Evolutionary conservation across 2,329 filamentous ascomycete genomes (phyloP).

Genomic region (Eutypa lata): DNA sequence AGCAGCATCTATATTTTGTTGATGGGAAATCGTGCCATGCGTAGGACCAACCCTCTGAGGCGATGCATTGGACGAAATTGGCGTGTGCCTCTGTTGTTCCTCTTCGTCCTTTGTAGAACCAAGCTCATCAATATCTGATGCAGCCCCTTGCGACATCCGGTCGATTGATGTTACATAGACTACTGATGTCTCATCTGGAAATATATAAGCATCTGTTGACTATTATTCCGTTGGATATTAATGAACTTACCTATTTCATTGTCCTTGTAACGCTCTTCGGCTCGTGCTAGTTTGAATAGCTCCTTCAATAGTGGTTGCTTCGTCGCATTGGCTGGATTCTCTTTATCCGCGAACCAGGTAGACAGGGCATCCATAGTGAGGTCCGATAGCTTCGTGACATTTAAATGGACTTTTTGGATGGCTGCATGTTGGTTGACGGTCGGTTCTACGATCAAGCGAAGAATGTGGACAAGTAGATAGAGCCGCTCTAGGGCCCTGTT

Average conservation of each 20-base stretch:
- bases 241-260: conserved; percentile 52
- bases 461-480: conserved; percentile 55
- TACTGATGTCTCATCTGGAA: conserved; percentile 36
- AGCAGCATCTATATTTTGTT: conserved; percentile 34
- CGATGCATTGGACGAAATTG: conserved; percentile 32
- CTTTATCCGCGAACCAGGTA: conserved; percentile 55
- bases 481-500: conserved; percentile 48
- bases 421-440: conserved; percentile 46
- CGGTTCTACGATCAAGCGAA: conserved; percentile 55
- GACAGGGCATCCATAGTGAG: conserved; percentile 57
- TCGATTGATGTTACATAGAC: conserved; percentile 53
- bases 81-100: conserved; percentile 31
- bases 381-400: conserved; percentile 55
- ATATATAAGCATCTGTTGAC: conserved; percentile 8
- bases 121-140: conserved; percentile 46
- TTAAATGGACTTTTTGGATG: conserved; percentile 51
- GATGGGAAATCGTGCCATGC: conserved; percentile 33
- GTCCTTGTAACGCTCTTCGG: conserved; percentile 54
- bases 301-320: conserved; percentile 57
- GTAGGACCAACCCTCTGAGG: conserved; percentile 32
- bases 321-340: conserved; percentile 47
- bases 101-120: conserved; percentile 40
- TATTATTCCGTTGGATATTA: neutral
- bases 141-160: conserved; percentile 44
- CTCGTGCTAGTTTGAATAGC: conserved; percentile 58